Base-by-base conservation (phyloP, 164 flowering plant genomes). In the Protea cynaroides region DNA sequence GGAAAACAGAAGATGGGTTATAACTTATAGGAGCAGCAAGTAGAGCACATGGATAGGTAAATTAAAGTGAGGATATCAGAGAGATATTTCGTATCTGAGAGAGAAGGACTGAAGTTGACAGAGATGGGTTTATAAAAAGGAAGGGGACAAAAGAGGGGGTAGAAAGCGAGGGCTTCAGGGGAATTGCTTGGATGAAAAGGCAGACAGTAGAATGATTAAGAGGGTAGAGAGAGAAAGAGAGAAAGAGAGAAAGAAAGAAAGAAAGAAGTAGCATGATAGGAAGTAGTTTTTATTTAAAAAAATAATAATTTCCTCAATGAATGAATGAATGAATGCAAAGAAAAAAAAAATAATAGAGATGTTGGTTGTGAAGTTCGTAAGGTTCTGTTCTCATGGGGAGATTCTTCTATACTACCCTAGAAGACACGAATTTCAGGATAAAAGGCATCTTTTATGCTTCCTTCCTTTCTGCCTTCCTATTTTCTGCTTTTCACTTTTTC, bases 51-150 rank as follows among this genome's bases (percentile, higher is more conserved):
- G 78, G 68, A 65, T 66, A 63, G 56, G 53, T 50, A 46, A 49
- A 57, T 29, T 29, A 0, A 74, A 72, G 7, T 2, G 69, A 74
- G 80, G 69, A 78, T 77, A 84, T 82, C 82, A 84, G 72, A 74
- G 72, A 67, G 78, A 82, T 79, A 87, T 89, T 88, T 82, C 34
- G 8, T 40, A 40, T 40, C 46, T 12, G 85, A 62, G 59, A 71
- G 92, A 88, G 90, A 86, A 78, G 85, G 92, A 90, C 85, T 88
- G 94, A 90, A 86, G 84, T 78, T 79, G 94, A 86, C 89, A 83
- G 87, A 78, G 78, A 61, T n/a, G 54, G 57, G 63, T 73, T 63
- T 58, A 69, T 69, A 79, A 78, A 82, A 79, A 71, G 86, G 78
- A 73, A 79, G 83, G 85, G 88, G 92, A 86, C 94, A 84, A 88